phyloP scores from a whole-genome alignment of 1,284 basidiomycete species.

The Golubevia sp. region DNA sequence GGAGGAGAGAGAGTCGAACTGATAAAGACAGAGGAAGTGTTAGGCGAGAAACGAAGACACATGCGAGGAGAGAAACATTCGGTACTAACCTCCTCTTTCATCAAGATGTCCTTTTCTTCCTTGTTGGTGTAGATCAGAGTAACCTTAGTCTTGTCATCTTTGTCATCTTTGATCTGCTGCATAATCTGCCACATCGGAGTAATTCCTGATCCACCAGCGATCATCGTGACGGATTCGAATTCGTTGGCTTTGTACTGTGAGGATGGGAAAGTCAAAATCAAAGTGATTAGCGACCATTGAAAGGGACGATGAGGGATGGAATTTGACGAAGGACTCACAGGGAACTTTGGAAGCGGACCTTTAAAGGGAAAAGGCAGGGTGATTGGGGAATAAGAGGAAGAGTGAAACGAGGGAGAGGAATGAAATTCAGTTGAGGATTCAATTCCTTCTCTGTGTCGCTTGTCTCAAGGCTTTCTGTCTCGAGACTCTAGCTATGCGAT shows the following conservation, averaged over 20 bases:
- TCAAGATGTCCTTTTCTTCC: slow-evolving; percentile 85
- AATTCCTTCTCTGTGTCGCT: too few relatives aligned
- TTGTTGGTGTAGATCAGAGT: slow-evolving; percentile 90
- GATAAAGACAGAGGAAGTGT: slow-evolving; percentile 45
- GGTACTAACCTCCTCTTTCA: slow-evolving; percentile 78
- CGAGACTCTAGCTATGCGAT: too few relatives aligned
- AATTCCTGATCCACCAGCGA: slow-evolving; percentile 85
- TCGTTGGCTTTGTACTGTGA: slow-evolving; percentile 54
- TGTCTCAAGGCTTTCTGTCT: too few relatives aligned
- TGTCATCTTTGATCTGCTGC: slow-evolving; percentile 61
- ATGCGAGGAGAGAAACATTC: slow-evolving; percentile 20
- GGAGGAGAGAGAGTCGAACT: slow-evolving; percentile 32
- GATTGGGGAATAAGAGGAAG: too few relatives aligned
- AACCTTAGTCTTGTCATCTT: slow-evolving; percentile 92
- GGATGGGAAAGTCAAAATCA: too few relatives aligned
- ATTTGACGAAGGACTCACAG: background rate
- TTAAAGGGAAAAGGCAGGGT: too few relatives aligned
- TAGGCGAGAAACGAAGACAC: slow-evolving; percentile 50
- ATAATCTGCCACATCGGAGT: slow-evolving; percentile 62
- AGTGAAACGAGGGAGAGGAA: too few relatives aligned
- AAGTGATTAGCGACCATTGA: slow-evolving; percentile 2
- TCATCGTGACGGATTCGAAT: slow-evolving; percentile 75
- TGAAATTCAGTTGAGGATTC: too few relatives aligned
- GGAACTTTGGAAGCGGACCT: slow-evolving; percentile 59
- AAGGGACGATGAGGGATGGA: background rate